Conservation (phyloP, 2,329 filamentous ascomycete genomes). For the Colletotrichum sp. region DNA sequence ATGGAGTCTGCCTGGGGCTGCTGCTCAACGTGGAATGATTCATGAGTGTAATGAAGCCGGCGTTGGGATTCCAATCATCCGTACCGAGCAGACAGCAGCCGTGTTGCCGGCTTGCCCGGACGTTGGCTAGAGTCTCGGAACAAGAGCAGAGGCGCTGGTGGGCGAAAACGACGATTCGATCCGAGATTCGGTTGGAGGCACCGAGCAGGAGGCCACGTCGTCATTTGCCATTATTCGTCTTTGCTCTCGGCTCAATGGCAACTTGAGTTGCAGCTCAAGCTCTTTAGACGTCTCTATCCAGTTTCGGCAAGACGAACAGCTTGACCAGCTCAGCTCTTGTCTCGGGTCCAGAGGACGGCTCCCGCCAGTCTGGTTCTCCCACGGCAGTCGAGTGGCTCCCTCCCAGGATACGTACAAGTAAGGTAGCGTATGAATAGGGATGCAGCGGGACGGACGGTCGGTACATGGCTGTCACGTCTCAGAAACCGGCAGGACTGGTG, state of each 20-base stretch:
- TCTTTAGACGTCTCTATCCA: not conserved
- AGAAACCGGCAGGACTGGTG: not conserved
- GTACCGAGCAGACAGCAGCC: not conserved
- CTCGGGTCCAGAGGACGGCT: not conserved
- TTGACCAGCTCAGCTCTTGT: not conserved
- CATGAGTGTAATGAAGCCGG: not conserved
- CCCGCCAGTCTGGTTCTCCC: not conserved
- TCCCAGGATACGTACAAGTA: not conserved
- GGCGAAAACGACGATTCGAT: not conserved
- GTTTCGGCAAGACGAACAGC: not conserved
- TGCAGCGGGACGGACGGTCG: not conserved
- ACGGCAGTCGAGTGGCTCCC: not conserved
- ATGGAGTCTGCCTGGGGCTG: not conserved
- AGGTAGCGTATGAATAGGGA: not conserved
- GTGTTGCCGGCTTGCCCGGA: not conserved
- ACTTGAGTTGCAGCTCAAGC: not conserved
- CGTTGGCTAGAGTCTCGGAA: not conserved
- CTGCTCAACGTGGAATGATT: not conserved
- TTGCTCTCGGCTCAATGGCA: not conserved
- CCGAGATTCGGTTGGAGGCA: not conserved
- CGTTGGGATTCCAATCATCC: not conserved
- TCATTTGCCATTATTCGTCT: not conserved
- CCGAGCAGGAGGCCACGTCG: not conserved
- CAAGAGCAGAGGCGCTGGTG: not conserved
- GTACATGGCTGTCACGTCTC: slow-evolving; percentile 4